Conservation (phyloP, 805 yeast species). For the Citeromyces nyonsensis region DNA sequence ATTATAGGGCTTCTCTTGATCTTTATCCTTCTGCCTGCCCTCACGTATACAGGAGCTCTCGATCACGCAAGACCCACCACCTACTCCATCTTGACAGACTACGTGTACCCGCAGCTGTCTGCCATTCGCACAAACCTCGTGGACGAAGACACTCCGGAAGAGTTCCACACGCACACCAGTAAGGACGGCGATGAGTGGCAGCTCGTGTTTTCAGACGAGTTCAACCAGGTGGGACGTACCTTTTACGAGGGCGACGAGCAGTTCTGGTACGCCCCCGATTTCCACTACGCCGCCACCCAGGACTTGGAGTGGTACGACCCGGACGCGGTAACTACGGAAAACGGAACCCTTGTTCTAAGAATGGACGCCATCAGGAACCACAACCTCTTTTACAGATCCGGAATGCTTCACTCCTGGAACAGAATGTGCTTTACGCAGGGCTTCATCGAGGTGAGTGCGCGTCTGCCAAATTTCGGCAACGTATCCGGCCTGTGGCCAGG, state of each 20-base stretch:
- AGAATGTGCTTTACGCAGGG: constrained; percentile 84
- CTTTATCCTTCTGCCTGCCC: constrained; percentile 68
- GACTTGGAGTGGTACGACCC: constrained; percentile 96
- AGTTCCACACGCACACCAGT: constrained; percentile 27
- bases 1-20: constrained; percentile 47
- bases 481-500: constrained; percentile 93
- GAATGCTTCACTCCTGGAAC: constrained; percentile 90
- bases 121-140: constrained; percentile 47
- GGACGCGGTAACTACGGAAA: constrained; percentile 65
- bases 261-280: constrained; percentile 74
- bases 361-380: constrained; percentile 80
- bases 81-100: constrained; percentile 33
- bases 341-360: constrained; percentile 54
- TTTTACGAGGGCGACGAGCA: constrained; percentile 88
- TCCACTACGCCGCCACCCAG: constrained; percentile 74
- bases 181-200: constrained; percentile 53
- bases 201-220: constrained; percentile 83
- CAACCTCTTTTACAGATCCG: constrained; percentile 69
- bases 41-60: constrained; percentile 67
- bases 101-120: constrained; percentile 37
- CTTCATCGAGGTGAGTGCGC: constrained; percentile 56
- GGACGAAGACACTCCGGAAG: constrained; percentile 58
- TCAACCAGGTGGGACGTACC: constrained; percentile 78
- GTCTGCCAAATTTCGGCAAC: constrained; percentile 66
- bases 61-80: constrained; percentile 7